phyloP scores from a whole-genome alignment of 2,329 filamentous ascomycete species.

The Sclerotinia subarctica region DNA sequence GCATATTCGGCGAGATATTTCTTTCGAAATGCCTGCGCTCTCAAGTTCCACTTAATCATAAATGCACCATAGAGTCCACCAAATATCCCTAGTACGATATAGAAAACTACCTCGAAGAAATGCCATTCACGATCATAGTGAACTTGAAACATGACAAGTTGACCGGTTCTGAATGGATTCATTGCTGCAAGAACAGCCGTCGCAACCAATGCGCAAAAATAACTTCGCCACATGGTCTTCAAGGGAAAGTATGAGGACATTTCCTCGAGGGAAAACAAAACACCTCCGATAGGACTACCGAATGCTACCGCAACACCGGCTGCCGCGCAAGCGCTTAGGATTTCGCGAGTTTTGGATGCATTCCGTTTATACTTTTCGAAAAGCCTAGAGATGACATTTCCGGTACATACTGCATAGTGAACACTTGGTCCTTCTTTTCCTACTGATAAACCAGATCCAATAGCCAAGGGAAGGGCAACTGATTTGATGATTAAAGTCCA shows the following conservation, averaged over 20 bases:
- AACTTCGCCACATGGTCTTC: slow-evolving; percentile 96
- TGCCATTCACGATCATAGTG: slow-evolving; percentile 96
- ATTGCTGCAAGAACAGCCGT: slow-evolving; percentile 90
- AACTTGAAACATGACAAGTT: slow-evolving; percentile 99
- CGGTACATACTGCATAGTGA: slow-evolving; percentile 97
- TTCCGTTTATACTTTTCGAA: slow-evolving; percentile 91
- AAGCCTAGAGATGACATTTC: slow-evolving; percentile 89
- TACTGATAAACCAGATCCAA: slow-evolving; percentile 89
- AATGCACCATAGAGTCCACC: slow-evolving; percentile 94
- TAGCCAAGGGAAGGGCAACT: slow-evolving; percentile 82
- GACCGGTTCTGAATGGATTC: slow-evolving; percentile 96
- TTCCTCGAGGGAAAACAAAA: slow-evolving; percentile 94
- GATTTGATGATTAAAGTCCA: slow-evolving; percentile 95
- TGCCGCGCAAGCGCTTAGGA: slow-evolving; percentile 89
- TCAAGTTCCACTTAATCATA: slow-evolving; percentile 96
- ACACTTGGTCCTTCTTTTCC: slow-evolving; percentile 98
- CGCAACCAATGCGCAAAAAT: slow-evolving; percentile 94
- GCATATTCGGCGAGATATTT: slow-evolving; percentile 83
- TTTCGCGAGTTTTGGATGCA: slow-evolving; percentile 91
- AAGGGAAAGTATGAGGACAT: slow-evolving; percentile 96
- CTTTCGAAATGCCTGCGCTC: slow-evolving; percentile 88
- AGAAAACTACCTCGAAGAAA: slow-evolving; percentile 94
- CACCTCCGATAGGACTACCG: slow-evolving; percentile 93
- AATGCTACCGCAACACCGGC: slow-evolving; percentile 96
- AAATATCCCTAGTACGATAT: slow-evolving; percentile 85